Evolutionary conservation across 2,329 filamentous ascomycete species (phyloP).

Genomic region (Cadophora sp.): DNA sequence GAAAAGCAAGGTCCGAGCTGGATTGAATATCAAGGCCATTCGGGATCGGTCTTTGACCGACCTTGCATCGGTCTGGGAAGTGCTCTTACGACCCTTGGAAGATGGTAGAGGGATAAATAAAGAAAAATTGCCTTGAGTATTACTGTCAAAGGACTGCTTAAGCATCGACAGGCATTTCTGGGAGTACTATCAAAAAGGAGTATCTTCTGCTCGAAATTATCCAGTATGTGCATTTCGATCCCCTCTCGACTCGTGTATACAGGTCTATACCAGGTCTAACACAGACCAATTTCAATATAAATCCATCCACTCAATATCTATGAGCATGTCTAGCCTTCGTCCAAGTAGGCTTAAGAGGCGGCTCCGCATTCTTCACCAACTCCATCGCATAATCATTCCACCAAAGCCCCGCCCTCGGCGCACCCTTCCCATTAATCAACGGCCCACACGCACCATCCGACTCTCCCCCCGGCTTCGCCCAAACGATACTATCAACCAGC

Average conservation of each 20-base stretch:
- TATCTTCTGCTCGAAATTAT: too few species aligned
- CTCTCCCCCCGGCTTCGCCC: conserved; percentile 54
- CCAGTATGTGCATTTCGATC: too few species aligned
- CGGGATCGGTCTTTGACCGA: too few species aligned
- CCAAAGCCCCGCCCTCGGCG: conserved; percentile 50
- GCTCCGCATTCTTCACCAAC: conserved; percentile 49
- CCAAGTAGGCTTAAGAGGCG: conserved; percentile 29
- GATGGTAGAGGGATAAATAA: too few species aligned
- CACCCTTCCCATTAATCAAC: conserved; percentile 38
- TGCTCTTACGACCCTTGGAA: too few species aligned
- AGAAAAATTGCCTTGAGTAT: too few species aligned
- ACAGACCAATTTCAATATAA: not conserved
- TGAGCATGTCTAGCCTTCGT: not conserved
- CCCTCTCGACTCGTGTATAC: not conserved
- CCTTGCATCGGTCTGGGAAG: too few species aligned
- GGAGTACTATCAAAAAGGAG: too few species aligned
- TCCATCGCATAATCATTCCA: conserved; percentile 51
- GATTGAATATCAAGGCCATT: too few species aligned
- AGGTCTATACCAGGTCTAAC: not conserved
- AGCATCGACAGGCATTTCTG: too few species aligned
- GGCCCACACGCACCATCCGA: conserved; percentile 50
- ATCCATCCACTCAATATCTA: not conserved
- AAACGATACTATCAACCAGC: conserved; percentile 51
- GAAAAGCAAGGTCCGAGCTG: too few species aligned
- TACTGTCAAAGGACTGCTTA: too few species aligned